Conservation (phyloP, 2,329 filamentous ascomycete species). For the Diaporthe vaccinii region DNA sequence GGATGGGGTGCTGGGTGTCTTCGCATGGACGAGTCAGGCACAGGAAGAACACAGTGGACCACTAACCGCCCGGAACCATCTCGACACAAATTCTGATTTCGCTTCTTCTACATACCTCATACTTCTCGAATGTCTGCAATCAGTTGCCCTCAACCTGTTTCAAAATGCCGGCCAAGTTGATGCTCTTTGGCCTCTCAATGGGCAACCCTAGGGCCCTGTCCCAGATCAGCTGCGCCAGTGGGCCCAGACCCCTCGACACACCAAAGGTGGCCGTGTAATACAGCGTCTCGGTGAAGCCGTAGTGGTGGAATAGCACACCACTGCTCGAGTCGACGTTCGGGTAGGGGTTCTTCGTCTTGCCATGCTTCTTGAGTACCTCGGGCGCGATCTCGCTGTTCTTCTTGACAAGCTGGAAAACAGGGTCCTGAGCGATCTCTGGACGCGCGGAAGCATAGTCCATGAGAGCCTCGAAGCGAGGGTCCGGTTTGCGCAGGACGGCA, state of each 20-base stretch:
- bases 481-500: conserved; percentile 95
- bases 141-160: conserved; percentile 68
- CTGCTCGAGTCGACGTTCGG: conserved; percentile 96
- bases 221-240: conserved; percentile 95
- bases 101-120: not conserved
- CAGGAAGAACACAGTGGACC: not conserved
- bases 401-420: conserved; percentile 94
- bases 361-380: conserved; percentile 90
- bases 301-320: conserved; percentile 97
- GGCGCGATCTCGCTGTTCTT: conserved; percentile 94
- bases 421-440: conserved; percentile 86
- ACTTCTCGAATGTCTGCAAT: not conserved
- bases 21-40: not conserved
- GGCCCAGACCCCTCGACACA: conserved; percentile 81
- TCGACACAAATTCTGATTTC: not conserved
- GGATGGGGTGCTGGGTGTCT: not conserved
- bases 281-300: conserved; percentile 95
- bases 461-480: conserved; percentile 94
- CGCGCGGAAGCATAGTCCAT: conserved; percentile 94
- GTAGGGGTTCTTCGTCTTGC: conserved; percentile 98
- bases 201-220: conserved; percentile 93
- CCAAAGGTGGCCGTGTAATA: conserved; percentile 88
- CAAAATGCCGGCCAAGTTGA: conserved; percentile 89
- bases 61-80: not conserved
- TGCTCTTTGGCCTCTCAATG: conserved; percentile 98